Percentiles rank a stretch among this genome's conserved stretches.
Conservation (phyloP, 352 stramenopile genomes). For the Globisporangium splendens region DNA sequence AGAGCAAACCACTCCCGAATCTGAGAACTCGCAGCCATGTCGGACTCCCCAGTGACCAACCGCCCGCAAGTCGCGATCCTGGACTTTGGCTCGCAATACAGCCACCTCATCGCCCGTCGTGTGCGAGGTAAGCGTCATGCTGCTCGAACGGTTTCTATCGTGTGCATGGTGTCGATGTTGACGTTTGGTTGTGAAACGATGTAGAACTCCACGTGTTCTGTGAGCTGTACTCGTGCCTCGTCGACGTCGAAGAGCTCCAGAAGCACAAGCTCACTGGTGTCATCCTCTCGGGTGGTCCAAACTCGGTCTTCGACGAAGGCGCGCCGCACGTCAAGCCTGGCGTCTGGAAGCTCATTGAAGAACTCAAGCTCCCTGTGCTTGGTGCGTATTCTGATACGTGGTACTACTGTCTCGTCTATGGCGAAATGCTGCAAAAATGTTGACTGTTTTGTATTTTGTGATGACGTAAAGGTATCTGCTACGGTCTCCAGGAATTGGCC, state of each 20-base stretch:
- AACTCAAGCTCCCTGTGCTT: conserved; percentile 95
- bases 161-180: neutral
- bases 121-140: conserved; percentile 79
- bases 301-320: conserved; percentile 95
- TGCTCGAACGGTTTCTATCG: neutral
- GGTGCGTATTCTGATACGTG: conserved; percentile 28
- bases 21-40: conserved; percentile 32
- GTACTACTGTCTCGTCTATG: conserved; percentile 1
- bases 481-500: conserved; percentile 93
- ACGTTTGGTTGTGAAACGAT: neutral
- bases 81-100: conserved; percentile 99
- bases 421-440: conserved; percentile 1
- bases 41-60: conserved; percentile 81
- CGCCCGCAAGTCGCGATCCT: conserved; percentile 97
- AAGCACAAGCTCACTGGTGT: conserved; percentile 95
- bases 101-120: conserved; percentile 97
- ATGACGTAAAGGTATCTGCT: conserved; percentile 92
- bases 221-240: conserved; percentile 98
- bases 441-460: conserved; percentile 8
- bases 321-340: conserved; percentile 92
- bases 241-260: conserved; percentile 89
- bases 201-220: conserved; percentile 98
- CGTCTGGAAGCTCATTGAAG: conserved; percentile 97
- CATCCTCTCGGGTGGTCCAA: conserved; percentile 97
- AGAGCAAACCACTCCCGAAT: neutral